phyloP scores from a whole-genome alignment of 495 filamentous ascomycete genomes.

The Lophiotrema nucula region DNA sequence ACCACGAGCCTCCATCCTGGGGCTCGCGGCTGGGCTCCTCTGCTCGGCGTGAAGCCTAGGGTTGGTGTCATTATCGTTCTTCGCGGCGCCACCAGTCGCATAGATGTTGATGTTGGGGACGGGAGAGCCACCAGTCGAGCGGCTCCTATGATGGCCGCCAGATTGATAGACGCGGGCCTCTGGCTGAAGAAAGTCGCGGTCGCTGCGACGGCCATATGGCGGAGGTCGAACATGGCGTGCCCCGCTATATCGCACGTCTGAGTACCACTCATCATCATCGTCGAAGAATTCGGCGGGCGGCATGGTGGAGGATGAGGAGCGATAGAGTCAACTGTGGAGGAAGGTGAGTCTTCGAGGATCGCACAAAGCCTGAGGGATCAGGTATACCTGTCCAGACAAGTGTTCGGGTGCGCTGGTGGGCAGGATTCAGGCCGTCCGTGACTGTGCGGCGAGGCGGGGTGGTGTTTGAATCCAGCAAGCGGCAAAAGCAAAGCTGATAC shows the following conservation, averaged over 20 bases:
- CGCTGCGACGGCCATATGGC: neutral
- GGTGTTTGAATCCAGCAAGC: neutral
- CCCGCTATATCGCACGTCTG: constrained; percentile 16
- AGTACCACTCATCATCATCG: constrained; percentile 34
- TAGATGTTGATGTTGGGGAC: constrained; percentile 41
- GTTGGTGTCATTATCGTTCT: constrained; percentile 30
- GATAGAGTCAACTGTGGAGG: neutral
- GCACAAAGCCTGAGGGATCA: neutral
- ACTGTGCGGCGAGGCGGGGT: constrained; percentile 8
- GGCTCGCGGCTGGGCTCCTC: constrained; percentile 13
- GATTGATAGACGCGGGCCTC: constrained; percentile 8
- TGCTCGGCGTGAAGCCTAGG: constrained; percentile 29
- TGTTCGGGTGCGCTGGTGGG: neutral
- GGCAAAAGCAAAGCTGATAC: constrained; percentile 20
- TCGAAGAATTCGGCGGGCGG: constrained; percentile 20
- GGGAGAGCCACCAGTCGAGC: constrained; percentile 39
- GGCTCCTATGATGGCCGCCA: constrained; percentile 37
- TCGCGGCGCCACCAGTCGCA: constrained; percentile 37
- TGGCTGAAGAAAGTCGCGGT: constrained; percentile 16
- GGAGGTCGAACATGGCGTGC: constrained; percentile 34
- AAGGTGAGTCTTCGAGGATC: neutral
- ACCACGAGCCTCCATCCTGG: constrained; percentile 25
- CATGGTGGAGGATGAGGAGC: constrained; percentile 15
- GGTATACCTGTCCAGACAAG: neutral
- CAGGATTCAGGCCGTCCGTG: neutral